Base-by-base conservation (phyloP, 2,329 filamentous ascomycete species). In the Botrytis medusae region DNA sequence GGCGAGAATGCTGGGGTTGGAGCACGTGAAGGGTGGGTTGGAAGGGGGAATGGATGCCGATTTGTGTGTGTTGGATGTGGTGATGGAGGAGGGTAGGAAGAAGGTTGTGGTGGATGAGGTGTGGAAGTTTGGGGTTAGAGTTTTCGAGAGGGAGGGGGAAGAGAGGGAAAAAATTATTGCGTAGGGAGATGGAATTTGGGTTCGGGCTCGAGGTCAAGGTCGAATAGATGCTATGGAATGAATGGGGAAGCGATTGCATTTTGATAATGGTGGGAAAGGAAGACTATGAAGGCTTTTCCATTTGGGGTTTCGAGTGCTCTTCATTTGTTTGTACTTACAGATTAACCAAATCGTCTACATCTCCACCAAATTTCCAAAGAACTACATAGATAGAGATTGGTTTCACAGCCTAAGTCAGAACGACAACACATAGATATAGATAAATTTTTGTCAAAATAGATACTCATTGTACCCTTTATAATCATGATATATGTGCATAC, bases 1-100 rank as follows among this genome's bases (percentile, higher is more conserved):
- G 0, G 93, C 93, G 1, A 87, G 86, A 65, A 93, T 96, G 92
- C 83, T 96, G 29, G 91, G 91, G 0, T 79, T 95, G 60, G 83
- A 89, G 69, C 86, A 85, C 18, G 81, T 87, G 68, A 96, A 96
- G 82, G 93, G 93, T 0, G 86, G 84, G 22, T 82, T 92, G 71
- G 84, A 87, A 5, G 83, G 86, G n/a, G 89, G 88, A 8, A 89
- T 89, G 29, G 90, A 92, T 81, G 90, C 90, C 10, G 90, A 92
- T 81, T 80, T 95, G 67, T 87, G 94, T 51, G 87, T 95, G 29
- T 82, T 95, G 51, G 88, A 88, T 7, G 86, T 92, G 73, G 83
- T 85, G 22, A 81, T 83, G 34, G 64, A 46, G 64, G 82, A 83
- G 60, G 86, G 85, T 18, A 80, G 77, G 57, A 84, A 82, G 75